These are phyloP conservation scores for Periconia sp. DNA, from an alignment of 2,329 filamentous ascomycete genomes.

Conservation along the genomic window DNA sequence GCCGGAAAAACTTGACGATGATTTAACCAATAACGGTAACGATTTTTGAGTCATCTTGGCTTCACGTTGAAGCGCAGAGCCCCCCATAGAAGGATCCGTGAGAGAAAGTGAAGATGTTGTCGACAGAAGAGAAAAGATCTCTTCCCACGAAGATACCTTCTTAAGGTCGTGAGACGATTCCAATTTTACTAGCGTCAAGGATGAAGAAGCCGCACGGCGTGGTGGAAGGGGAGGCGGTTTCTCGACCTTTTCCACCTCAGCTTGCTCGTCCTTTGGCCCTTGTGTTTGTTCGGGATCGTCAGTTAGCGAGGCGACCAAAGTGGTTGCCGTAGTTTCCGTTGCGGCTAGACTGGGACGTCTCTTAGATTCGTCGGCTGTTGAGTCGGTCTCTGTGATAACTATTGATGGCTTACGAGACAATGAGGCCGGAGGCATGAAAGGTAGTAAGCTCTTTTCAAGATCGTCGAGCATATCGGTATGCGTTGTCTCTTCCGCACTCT, in stretches of 20 bases:
- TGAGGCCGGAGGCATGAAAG: slow-evolving; percentile 19
- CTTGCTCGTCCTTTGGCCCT: background rate
- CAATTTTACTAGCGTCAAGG: background rate
- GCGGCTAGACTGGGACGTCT: background rate
- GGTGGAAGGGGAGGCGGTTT: slow-evolving; percentile 17
- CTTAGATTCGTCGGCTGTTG: background rate
- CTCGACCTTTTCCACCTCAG: slow-evolving; percentile 1
- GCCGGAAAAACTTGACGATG: slow-evolving; percentile 15
- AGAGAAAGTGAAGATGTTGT: slow-evolving; percentile 24
- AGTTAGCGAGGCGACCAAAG: background rate
- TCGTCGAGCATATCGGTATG: slow-evolving; percentile 18
- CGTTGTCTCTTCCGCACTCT: background rate
- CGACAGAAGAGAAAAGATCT: slow-evolving; percentile 10
- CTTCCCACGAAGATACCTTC: slow-evolving; percentile 5
- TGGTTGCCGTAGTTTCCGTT: background rate
- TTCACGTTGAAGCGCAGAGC: background rate
- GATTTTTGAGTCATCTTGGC: slow-evolving; percentile 10
- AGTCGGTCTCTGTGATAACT: background rate
- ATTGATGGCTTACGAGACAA: slow-evolving; percentile 1
- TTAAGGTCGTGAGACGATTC: background rate
- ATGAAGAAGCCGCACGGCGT: background rate
- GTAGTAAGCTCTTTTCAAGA: slow-evolving; percentile 16
- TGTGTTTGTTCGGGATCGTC: background rate
- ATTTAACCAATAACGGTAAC: slow-evolving; percentile 18
- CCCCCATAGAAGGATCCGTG: background rate